phyloP scores from a whole-genome alignment of 768 basidiomycete genomes.

The Serendipita sp. region DNA sequence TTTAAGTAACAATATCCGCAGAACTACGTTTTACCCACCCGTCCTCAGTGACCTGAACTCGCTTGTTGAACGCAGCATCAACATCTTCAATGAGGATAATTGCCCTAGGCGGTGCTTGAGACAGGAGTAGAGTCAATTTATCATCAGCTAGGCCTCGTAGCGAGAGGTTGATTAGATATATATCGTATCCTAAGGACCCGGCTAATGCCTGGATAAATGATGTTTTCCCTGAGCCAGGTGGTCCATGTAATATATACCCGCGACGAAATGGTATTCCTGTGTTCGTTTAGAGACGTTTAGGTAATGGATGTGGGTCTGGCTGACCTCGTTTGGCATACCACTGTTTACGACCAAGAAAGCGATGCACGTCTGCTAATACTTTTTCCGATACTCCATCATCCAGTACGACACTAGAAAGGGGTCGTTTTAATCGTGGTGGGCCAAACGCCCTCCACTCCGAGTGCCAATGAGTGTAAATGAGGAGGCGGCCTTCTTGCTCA shows the following conservation, averaged over 20 bases:
- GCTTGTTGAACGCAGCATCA: constrained; percentile 90
- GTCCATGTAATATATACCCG: constrained; percentile 88
- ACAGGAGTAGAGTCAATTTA: constrained; percentile 83
- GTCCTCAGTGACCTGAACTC: constrained; percentile 78
- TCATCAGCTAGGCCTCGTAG: constrained; percentile 94
- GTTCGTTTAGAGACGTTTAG: not conserved
- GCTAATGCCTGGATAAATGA: constrained; percentile 98
- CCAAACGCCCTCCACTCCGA: constrained; percentile 95
- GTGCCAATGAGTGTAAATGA: constrained; percentile 94
- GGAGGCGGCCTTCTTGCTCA: constrained; percentile 82
- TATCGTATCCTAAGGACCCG: constrained; percentile 82
- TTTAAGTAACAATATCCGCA: not conserved
- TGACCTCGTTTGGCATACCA: constrained; percentile 96
- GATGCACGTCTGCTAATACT: constrained; percentile 63
- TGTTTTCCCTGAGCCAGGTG: constrained; percentile 95
- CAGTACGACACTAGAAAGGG: constrained; percentile 78
- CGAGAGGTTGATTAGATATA: constrained; percentile 87
- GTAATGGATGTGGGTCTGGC: constrained; percentile 12
- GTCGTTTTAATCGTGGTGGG: constrained; percentile 70
- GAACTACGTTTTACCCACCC: constrained; percentile 41
- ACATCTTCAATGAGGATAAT: constrained; percentile 95
- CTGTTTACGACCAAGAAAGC: constrained; percentile 65
- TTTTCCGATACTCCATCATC: constrained; percentile 66
- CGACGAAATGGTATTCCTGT: constrained; percentile 91
- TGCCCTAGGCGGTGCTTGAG: constrained; percentile 83